phyloP scores from a whole-genome alignment of 257 asterid species.

The Parsonsia alboflavescens region DNA sequence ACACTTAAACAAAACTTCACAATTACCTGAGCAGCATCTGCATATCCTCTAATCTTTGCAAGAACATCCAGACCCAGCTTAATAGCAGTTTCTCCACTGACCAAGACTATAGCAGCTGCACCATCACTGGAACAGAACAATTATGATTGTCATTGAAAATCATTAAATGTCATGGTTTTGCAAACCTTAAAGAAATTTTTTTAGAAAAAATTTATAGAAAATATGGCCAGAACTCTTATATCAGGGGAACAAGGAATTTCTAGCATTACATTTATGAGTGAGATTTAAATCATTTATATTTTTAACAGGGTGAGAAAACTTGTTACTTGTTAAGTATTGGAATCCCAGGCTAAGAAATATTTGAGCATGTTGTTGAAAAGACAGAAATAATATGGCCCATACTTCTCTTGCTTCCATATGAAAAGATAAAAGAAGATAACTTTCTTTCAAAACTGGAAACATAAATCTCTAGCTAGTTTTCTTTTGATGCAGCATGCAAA shows the following conservation, averaged over 20 bases:
- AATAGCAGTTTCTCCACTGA: conserved; percentile 80
- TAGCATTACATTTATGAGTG: neutral
- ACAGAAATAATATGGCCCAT: neutral
- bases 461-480: neutral
- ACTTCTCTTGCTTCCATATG: neutral
- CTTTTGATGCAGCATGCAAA: neutral
- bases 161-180: neutral
- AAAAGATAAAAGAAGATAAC: neutral
- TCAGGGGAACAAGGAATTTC: neutral
- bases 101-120: conserved; percentile 96
- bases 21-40: conserved; percentile 95
- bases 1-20: too few species aligned
- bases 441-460: neutral
- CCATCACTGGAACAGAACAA: conserved; percentile 68
- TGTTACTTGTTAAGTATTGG: neutral
- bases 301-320: neutral
- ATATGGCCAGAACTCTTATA: conserved; percentile 3
- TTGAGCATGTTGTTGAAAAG: neutral
- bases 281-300: neutral
- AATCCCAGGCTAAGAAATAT: neutral
- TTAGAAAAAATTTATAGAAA: neutral
- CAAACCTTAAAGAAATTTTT: neutral
- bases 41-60: conserved; percentile 86
- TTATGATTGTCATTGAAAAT: conserved; percentile 18
- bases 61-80: conserved; percentile 81